Conservation (phyloP, 305 asterid species). For the Rubia balearica region DNA sequence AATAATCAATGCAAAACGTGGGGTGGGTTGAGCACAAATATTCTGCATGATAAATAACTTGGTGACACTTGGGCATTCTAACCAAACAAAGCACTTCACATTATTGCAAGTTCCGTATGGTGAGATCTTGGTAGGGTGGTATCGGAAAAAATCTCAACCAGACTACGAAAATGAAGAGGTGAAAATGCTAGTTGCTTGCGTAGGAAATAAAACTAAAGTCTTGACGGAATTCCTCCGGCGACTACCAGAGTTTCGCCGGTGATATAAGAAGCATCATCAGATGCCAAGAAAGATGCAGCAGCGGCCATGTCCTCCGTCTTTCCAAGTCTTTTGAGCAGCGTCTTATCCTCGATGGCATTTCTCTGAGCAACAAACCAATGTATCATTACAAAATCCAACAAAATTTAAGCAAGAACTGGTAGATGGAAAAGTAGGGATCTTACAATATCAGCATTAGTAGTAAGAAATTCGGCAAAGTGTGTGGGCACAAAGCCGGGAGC, state of each 20-base stretch:
- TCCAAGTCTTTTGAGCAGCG: constrained; percentile 66
- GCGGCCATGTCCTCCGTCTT: constrained; percentile 82
- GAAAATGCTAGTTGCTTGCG: not conserved
- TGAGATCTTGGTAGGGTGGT: not conserved
- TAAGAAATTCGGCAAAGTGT: constrained; percentile 54
- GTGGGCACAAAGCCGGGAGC: constrained; percentile 98
- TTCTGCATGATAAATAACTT: no score
- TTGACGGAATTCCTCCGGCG: constrained; percentile 74
- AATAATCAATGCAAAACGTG: no score
- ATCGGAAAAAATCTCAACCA: not conserved
- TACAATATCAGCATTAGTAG: constrained; percentile 40
- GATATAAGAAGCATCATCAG: constrained; percentile 74
- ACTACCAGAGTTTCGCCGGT: constrained; percentile 77
- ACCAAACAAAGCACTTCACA: not conserved
- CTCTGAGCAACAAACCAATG: constrained; percentile 33
- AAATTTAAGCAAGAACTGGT: not conserved
- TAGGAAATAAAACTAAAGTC: constrained; percentile 35
- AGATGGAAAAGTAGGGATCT: constrained; percentile 12
- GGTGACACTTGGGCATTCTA: not conserved
- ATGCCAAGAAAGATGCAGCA: constrained; percentile 76
- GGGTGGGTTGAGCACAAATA: no score
- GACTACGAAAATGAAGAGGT: not conserved
- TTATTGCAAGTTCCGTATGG: not conserved
- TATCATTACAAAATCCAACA: not conserved
- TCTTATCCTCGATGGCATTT: constrained; percentile 49